These are phyloP conservation scores for Ogataea dorogensis DNA, from an alignment of 805 yeast species.

Conservation along the genomic window DNA sequence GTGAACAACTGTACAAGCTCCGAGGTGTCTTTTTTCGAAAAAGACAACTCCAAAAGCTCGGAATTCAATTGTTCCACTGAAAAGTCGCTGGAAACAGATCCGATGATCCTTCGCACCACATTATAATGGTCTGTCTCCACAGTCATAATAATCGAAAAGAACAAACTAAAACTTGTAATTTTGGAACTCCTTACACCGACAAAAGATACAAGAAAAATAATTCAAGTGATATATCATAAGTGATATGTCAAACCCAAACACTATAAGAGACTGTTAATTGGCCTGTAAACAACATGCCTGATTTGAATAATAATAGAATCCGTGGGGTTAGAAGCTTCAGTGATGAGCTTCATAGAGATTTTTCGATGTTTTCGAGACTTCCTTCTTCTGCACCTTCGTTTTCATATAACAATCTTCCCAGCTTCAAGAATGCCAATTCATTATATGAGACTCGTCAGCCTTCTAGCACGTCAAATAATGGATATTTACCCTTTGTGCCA, in stretches of 20 bases:
- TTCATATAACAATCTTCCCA: conserved; percentile 20
- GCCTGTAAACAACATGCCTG: conserved; percentile 8
- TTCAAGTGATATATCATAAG: conserved; percentile 7
- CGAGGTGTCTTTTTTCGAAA: not conserved
- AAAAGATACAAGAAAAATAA: conserved; percentile 2
- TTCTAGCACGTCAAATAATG: conserved; percentile 9
- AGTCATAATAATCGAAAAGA: conserved; percentile 5
- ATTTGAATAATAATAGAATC: conserved; percentile 10
- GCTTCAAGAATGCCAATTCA: conserved; percentile 14
- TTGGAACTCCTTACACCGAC: conserved; percentile 1
- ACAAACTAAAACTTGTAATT: not conserved
- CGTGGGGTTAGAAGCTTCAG: conserved; percentile 6
- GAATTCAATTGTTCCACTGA: not conserved
- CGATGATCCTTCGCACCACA: conserved; percentile 6
- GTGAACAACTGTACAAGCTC: conserved; percentile 6
- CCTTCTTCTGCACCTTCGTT: conserved; percentile 17
- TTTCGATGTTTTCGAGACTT: conserved; percentile 16
- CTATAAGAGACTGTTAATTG: conserved; percentile 6
- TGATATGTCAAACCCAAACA: conserved; percentile 7
- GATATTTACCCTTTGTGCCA: conserved; percentile 21
- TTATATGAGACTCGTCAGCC: conserved; percentile 14
- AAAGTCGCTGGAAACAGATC: conserved; percentile 1
- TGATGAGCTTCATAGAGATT: conserved; percentile 8
- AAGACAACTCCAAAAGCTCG: not conserved
- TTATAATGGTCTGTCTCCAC: conserved; percentile 9